Percentiles rank a stretch among this genome's conserved stretches.
Evolutionary conservation across 2,329 filamentous ascomycete species (phyloP).

Genomic region (Fusarium papillatum): DNA sequence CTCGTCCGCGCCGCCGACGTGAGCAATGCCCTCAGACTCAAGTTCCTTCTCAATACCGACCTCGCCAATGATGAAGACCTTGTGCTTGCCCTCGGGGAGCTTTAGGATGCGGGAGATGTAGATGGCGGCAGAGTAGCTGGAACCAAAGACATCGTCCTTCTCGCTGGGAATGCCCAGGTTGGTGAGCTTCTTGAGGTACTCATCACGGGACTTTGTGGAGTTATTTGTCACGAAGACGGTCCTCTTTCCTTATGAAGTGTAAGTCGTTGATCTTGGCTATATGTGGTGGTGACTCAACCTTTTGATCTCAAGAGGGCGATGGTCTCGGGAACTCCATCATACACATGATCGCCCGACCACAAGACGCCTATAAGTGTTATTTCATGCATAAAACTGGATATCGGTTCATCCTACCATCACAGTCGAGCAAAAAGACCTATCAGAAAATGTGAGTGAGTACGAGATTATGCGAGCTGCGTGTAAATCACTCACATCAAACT

Average conservation of each 20-base stretch:
- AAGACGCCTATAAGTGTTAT: conserved; percentile 78
- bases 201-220: conserved; percentile 93
- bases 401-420: conserved; percentile 80
- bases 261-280: conserved; percentile 8
- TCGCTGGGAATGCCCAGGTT: conserved; percentile 83
- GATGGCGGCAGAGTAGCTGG: conserved; percentile 93
- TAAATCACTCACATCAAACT: conserved; percentile 84
- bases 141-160: conserved; percentile 94
- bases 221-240: conserved; percentile 99
- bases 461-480: not conserved
- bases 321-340: conserved; percentile 87
- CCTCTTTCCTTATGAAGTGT: conserved; percentile 77
- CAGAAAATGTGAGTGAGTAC: conserved; percentile 17
- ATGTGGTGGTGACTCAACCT: conserved; percentile 64
- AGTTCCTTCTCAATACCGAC: conserved; percentile 93
- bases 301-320: conserved; percentile 84
- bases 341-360: conserved; percentile 95
- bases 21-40: conserved; percentile 80
- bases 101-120: conserved; percentile 96
- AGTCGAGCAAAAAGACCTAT: conserved; percentile 94
- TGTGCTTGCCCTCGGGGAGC: conserved; percentile 83
- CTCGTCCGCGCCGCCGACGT: conserved; percentile 90
- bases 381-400: not conserved
- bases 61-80: conserved; percentile 96
- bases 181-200: conserved; percentile 94